These are phyloP conservation scores for Galerina sulciceps DNA, from an alignment of 768 basidiomycete genomes.

Conservation along the genomic window DNA sequence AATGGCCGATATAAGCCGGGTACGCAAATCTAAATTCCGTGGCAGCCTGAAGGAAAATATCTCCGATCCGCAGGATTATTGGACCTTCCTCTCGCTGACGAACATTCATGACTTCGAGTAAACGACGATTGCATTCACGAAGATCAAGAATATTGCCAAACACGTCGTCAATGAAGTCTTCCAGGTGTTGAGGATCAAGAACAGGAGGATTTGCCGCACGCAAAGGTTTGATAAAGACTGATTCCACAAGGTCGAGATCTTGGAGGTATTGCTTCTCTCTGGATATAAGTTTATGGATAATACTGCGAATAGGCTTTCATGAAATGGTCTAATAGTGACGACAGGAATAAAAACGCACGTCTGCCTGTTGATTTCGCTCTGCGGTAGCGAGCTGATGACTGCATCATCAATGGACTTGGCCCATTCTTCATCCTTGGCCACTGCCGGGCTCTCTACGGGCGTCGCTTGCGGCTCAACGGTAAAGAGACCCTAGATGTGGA, in stretches of 20 bases:
- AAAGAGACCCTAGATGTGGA: constrained; percentile 17
- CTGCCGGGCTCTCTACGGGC: constrained; percentile 34
- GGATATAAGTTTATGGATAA: constrained; percentile 85
- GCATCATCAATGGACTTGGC: constrained; percentile 46
- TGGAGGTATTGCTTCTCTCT: constrained; percentile 90
- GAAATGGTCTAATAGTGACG: neutral
- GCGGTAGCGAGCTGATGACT: constrained; percentile 55
- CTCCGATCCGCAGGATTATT: constrained; percentile 84
- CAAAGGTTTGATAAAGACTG: constrained; percentile 59
- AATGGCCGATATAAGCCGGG: constrained; percentile 82
- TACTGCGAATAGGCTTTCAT: constrained; percentile 38
- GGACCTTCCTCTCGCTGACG: constrained; percentile 86
- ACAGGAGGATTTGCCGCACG: constrained; percentile 46
- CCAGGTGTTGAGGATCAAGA: constrained; percentile 56
- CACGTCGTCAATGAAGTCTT: constrained; percentile 87
- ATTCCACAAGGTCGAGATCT: constrained; percentile 85
- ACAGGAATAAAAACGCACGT: constrained; percentile 42
- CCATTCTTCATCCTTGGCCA: constrained; percentile 46
- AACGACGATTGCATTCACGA: constrained; percentile 78
- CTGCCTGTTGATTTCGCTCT: constrained; percentile 84
- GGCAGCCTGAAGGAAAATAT: constrained; percentile 86
- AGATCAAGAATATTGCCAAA: constrained; percentile 90
- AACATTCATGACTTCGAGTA: constrained; percentile 87
- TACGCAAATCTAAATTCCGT: constrained; percentile 88
- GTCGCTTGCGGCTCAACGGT: constrained; percentile 14